A percentile compares a stretch with the other conserved stretches of the same genome.
Evolutionary conservation across 805 yeast species (phyloP).

Genomic region (Teunomyces kruisii): DNA sequence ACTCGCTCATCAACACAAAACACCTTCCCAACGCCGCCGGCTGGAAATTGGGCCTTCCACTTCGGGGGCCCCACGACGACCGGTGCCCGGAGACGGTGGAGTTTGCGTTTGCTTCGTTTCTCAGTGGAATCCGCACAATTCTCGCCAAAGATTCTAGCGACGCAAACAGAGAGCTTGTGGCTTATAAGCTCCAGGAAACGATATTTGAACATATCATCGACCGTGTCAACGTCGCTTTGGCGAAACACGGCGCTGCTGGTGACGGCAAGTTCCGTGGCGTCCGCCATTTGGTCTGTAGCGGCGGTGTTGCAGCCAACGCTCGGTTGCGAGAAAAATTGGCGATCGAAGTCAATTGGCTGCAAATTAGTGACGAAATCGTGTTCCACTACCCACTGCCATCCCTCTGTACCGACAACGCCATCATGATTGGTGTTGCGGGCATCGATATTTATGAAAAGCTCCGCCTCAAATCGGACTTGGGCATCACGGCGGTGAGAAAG

Average conservation of each 20-base stretch:
- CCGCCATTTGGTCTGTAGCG: conserved; percentile 73
- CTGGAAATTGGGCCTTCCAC: conserved; percentile 30
- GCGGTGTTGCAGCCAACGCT: conserved; percentile 88
- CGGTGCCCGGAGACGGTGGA: conserved; percentile 26
- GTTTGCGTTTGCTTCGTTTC: conserved; percentile 80
- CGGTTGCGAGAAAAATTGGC: conserved; percentile 51
- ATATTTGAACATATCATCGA: conserved; percentile 72
- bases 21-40: conserved; percentile 20
- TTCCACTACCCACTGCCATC: conserved; percentile 68
- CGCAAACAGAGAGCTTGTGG: conserved; percentile 50
- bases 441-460: conserved; percentile 74
- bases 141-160: conserved; percentile 20
- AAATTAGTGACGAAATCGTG: conserved; percentile 12
- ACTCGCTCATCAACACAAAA: conserved; percentile 18
- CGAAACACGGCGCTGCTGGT: conserved; percentile 32
- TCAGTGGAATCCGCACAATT: conserved; percentile 52
- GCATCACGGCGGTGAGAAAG: conserved; percentile 64
- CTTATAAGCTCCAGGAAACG: conserved; percentile 59
- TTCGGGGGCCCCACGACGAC: conserved; percentile 30
- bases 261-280: conserved; percentile 43
- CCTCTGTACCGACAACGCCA: conserved; percentile 91
- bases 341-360: conserved; percentile 16
- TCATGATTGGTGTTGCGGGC: conserved; percentile 98
- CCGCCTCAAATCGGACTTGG: conserved; percentile 47
- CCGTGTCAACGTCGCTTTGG: conserved; percentile 55